Conservation (phyloP, 208 protist species). For the Crithidia expoeki region DNA sequence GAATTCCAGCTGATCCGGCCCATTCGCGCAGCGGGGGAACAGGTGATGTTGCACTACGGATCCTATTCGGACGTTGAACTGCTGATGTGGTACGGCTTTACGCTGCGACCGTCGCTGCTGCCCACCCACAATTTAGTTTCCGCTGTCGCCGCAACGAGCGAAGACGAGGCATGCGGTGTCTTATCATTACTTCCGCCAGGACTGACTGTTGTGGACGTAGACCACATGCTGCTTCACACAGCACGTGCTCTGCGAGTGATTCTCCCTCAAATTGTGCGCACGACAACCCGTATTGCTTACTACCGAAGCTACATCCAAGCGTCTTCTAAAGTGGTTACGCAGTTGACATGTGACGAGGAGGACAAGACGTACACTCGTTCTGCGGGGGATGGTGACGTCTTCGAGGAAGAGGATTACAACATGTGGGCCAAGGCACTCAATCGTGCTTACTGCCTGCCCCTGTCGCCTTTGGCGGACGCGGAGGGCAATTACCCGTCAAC, state of each 20-base stretch:
- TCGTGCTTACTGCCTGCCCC: slow-evolving; percentile 55
- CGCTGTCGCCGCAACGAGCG: neutral
- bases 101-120: slow-evolving; percentile 63
- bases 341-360: neutral
- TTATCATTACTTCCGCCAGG: slow-evolving; percentile 20
- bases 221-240: neutral
- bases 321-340: neutral
- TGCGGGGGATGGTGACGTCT: neutral
- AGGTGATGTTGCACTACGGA: slow-evolving; percentile 87
- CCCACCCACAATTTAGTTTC: slow-evolving; percentile 15
- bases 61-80: slow-evolving; percentile 88
- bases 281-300: slow-evolving; percentile 17
- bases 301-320: slow-evolving; percentile 17
- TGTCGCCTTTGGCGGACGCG: slow-evolving; percentile 66
- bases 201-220: neutral
- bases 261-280: slow-evolving; percentile 12
- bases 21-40: slow-evolving; percentile 42
- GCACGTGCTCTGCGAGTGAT: slow-evolving; percentile 14
- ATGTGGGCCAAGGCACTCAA: slow-evolving; percentile 48
- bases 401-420: slow-evolving; percentile 22
- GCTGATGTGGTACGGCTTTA: slow-evolving; percentile 92
- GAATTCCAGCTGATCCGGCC: slow-evolving; percentile 55
- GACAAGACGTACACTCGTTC: neutral
- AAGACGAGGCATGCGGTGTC: neutral
- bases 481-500: slow-evolving; percentile 61